A percentile compares a stretch with the other conserved stretches of the same genome.
Evolutionary conservation across 2,329 filamentous ascomycete species (phyloP).

Genomic region (Aspergillus calidoustus): DNA sequence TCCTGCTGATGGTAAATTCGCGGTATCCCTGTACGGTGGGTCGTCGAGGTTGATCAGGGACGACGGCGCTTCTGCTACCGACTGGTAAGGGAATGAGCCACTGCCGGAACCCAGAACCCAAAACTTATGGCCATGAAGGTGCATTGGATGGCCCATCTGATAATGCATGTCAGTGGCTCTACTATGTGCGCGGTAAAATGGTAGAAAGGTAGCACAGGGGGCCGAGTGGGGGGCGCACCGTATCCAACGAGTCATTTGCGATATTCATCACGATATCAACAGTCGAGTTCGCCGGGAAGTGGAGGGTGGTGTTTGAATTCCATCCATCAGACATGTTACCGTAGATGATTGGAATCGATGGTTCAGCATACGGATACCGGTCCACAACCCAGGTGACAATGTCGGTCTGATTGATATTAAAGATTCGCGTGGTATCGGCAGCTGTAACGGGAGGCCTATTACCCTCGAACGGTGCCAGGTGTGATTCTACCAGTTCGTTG

Average conservation of each 20-base stretch:
- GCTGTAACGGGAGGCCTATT: not conserved
- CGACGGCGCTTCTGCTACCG: conserved; percentile 2
- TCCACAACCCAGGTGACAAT: conserved; percentile 6
- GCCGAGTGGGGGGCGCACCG: not conserved
- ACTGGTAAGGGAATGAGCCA: conserved; percentile 4
- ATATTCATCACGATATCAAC: conserved; percentile 4
- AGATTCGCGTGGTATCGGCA: not conserved
- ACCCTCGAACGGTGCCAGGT: conserved; percentile 1
- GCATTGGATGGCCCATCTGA: conserved; percentile 4
- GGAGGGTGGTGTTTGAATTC: conserved; percentile 5
- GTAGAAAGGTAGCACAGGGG: too few relatives aligned
- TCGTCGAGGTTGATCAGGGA: conserved; percentile 2
- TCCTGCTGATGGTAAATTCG: not conserved
- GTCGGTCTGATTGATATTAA: conserved; percentile 3
- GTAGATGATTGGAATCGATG: conserved; percentile 1
- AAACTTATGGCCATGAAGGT: conserved; percentile 6
- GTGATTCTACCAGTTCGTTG: conserved; percentile 4
- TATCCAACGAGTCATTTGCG: conserved; percentile 4
- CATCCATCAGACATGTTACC: conserved; percentile 4
- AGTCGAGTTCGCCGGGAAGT: not conserved
- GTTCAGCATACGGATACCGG: conserved; percentile 2
- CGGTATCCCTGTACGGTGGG: conserved; percentile 6
- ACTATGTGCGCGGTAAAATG: not conserved
- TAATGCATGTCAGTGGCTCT: conserved; percentile 2
- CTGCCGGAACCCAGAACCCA: conserved; percentile 7